Evolutionary conservation across 2,329 filamentous ascomycete species (phyloP).

Genomic region (Fusarium transvaalense): DNA sequence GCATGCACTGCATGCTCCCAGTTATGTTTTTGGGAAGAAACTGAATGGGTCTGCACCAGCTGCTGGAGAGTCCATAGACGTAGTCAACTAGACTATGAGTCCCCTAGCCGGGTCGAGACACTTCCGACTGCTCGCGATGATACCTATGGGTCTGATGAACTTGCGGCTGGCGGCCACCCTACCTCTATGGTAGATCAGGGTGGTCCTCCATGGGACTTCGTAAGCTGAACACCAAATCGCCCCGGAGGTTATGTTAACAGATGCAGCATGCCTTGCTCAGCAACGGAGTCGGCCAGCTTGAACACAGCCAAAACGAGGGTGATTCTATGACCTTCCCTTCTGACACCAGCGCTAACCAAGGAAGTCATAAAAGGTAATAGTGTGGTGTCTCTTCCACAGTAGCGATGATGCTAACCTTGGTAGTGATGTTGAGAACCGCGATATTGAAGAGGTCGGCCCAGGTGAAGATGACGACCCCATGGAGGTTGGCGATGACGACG

Average conservation of each 20-base stretch:
- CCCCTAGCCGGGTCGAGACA: not conserved
- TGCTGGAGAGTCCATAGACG: not conserved
- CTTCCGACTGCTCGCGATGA: not conserved
- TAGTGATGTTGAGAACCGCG: not conserved
- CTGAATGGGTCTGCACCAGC: not conserved
- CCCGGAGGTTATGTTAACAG: constrained; percentile 1
- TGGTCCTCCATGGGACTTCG: not conserved
- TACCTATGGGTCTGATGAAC: not conserved
- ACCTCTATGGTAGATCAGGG: not conserved
- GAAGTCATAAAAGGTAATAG: constrained; percentile 9
- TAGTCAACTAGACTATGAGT: no score
- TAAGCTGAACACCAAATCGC: not conserved
- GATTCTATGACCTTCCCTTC: not conserved
- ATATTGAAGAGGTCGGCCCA: no score
- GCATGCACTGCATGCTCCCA: constrained; percentile 2
- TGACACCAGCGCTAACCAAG: not conserved
- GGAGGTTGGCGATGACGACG: not conserved
- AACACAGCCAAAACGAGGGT: not conserved
- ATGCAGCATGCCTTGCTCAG: not conserved
- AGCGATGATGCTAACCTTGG: not conserved
- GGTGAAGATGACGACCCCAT: not conserved
- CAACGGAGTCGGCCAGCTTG: not conserved
- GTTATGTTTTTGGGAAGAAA: not conserved
- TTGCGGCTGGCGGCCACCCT: not conserved
- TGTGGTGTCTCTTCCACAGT: not conserved